Conservation (phyloP, 2,329 filamentous ascomycete genomes). For the Aspergillus calidoustus region DNA sequence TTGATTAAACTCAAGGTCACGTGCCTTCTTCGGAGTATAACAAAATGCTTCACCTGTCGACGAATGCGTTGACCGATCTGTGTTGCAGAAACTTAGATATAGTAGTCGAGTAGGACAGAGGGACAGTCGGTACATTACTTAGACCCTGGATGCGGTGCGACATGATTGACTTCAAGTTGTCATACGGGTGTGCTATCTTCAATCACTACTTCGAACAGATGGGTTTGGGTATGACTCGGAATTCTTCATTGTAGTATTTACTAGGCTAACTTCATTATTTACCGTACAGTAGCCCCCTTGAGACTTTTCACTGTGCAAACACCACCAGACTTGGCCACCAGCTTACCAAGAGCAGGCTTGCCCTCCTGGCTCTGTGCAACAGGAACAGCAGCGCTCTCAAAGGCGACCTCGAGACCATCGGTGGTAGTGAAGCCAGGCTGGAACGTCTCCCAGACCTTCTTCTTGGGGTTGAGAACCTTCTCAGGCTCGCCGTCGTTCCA, state of each 20-base stretch:
- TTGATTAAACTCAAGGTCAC: neutral
- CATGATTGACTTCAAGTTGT: neutral
- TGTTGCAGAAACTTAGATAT: neutral
- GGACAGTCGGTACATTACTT: neutral
- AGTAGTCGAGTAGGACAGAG: neutral
- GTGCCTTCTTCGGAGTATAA: neutral
- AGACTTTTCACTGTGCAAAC: conserved; percentile 82
- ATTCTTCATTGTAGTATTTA: conserved; percentile 17
- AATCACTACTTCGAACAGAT: neutral
- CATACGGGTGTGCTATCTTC: neutral
- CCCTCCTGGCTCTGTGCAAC: conserved; percentile 69
- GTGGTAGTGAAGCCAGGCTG: conserved; percentile 96
- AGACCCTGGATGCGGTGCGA: neutral
- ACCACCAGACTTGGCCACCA: conserved; percentile 78
- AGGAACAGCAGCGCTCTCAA: conserved; percentile 78
- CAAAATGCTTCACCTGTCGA: neutral
- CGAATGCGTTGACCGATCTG: neutral
- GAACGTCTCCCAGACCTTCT: conserved; percentile 98
- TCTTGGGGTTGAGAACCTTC: conserved; percentile 95
- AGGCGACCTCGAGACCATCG: conserved; percentile 77
- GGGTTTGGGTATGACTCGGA: neutral
- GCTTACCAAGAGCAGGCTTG: conserved; percentile 59
- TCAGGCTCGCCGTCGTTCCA: conserved; percentile 88
- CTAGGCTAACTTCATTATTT: conserved; percentile 36
- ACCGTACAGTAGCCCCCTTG: conserved; percentile 81